phyloP scores from a whole-genome alignment of 306 rosid species.

The Trichosanthes truncata region DNA sequence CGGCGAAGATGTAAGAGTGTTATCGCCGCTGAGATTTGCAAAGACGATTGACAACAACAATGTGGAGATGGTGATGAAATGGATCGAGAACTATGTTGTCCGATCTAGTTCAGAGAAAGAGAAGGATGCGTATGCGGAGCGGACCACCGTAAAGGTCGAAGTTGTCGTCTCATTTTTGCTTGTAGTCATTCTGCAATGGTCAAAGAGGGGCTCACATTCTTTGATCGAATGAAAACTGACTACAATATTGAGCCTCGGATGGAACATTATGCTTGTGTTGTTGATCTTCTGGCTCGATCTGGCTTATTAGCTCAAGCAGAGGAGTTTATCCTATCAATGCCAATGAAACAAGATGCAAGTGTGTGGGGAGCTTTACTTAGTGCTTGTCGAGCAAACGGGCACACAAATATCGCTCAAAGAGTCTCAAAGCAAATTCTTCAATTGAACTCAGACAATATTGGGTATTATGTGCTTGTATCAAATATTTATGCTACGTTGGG shows the following conservation, averaged over 20 bases:
- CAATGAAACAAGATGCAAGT: constrained; percentile 34
- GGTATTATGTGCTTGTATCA: constrained; percentile 42
- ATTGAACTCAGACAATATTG: constrained; percentile 21
- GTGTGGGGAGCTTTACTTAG: constrained; percentile 53
- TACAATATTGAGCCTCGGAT: constrained; percentile 39
- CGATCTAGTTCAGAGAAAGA: constrained; percentile 2
- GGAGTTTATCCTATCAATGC: constrained; percentile 45
- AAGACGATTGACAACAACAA: not conserved
- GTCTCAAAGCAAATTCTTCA: constrained; percentile 27
- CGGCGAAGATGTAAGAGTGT: not conserved
- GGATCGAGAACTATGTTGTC: not conserved
- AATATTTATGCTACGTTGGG: constrained; percentile 49
- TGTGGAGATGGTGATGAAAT: not conserved
- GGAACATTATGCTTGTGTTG: constrained; percentile 52
- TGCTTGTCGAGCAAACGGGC: constrained; percentile 52
- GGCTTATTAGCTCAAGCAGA: constrained; percentile 47
- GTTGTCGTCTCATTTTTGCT: constrained; percentile 27
- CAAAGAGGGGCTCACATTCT: constrained; percentile 48
- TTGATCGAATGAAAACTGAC: constrained; percentile 47
- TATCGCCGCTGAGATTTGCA: not conserved
- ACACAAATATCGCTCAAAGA: constrained; percentile 36
- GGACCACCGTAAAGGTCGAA: constrained; percentile 8
- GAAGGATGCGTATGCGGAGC: not conserved
- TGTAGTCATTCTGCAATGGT: constrained; percentile 67
- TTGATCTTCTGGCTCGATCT: constrained; percentile 55